Conservation (phyloP, 1,284 basidiomycete species). For the Heterobasidion parviporum region DNA sequence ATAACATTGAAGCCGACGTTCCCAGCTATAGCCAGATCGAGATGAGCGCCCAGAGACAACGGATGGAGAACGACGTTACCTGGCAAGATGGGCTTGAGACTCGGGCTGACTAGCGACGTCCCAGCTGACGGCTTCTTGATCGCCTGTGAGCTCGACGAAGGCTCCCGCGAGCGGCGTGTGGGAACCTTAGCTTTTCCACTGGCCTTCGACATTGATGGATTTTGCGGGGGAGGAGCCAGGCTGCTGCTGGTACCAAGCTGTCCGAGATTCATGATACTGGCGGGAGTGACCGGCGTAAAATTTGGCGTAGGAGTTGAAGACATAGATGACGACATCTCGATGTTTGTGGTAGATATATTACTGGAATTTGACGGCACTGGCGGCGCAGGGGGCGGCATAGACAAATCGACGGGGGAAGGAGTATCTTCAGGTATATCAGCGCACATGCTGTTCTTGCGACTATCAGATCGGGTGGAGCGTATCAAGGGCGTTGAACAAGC, state of each 20-base stretch:
- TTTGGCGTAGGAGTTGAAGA: constrained; percentile 15
- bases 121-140: constrained; percentile 11
- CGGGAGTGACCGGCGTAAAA: constrained; percentile 77
- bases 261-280: constrained; percentile 81
- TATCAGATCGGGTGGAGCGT: constrained; percentile 25
- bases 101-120: constrained; percentile 32
- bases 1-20: constrained; percentile 9
- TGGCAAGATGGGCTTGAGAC: constrained; percentile 62
- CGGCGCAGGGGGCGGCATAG: constrained; percentile 72
- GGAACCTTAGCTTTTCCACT: constrained; percentile 8
- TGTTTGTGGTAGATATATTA: neutral
- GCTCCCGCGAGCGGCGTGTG: constrained; percentile 6
- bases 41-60: neutral
- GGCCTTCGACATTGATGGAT: neutral
- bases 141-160: neutral
- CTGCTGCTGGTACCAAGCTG: constrained; percentile 44
- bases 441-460: constrained; percentile 29
- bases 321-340: constrained; percentile 5
- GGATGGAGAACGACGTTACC: constrained; percentile 29
- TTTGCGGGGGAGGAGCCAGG: constrained; percentile 19
- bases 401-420: constrained; percentile 76
- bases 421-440: constrained; percentile 42
- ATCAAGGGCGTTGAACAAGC: constrained; percentile 58
- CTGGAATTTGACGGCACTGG: constrained; percentile 26
- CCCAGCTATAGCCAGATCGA: constrained; percentile 13